Base-by-base conservation (phyloP, 1,284 basidiomycete genomes). In the Anthracocystis setariae region DNA sequence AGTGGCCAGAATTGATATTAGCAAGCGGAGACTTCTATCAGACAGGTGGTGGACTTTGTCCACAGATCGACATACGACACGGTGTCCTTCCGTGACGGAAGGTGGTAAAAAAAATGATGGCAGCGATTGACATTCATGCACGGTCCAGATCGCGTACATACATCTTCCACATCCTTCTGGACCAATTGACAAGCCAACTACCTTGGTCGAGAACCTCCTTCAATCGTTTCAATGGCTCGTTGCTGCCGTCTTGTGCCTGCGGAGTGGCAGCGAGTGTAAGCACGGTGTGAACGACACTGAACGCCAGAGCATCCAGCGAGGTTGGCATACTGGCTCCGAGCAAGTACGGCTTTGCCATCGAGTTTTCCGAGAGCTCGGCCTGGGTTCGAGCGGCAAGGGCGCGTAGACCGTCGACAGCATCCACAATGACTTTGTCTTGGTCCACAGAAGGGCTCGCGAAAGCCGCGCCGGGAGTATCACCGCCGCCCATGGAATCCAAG, bases 261-360 rank as follows among this genome's bases (percentile, higher is more conserved):
- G 69, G 63, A 10, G 66, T 74, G 5, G 68, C 71, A 15, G 76
- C 62, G 4, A 77, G 52, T 8, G 76, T 71, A 10, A 77, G 44
- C 1, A 73, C 37, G 1, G 73, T 77, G 55, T 77, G 73, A 8
- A 77, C 47, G 29, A 68, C 46, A 45, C 73, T 64, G 50, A 77
- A 76, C 8, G 67, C 58, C 35, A 73, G 21, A 12, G 76, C 76
- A 25, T 77, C 76, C 12, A 77, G 53, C 25, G 57, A 51, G 0
- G 64, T 65, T 10, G 73, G 64, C 12, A 35, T 42, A 9, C 47
- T 32, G 3, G 64, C 60, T 21, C 46, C 46, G 9, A 68, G 43
- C 3, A 73, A 24, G 38, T 46, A 58, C 20, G 50, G 60, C 23
- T 44, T 10, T 33, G 61, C 43, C 5, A 27, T 8, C 9, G 37